phyloP scores from a whole-genome alignment of 2,329 filamentous ascomycete genomes.

The Curvularia sp. region DNA sequence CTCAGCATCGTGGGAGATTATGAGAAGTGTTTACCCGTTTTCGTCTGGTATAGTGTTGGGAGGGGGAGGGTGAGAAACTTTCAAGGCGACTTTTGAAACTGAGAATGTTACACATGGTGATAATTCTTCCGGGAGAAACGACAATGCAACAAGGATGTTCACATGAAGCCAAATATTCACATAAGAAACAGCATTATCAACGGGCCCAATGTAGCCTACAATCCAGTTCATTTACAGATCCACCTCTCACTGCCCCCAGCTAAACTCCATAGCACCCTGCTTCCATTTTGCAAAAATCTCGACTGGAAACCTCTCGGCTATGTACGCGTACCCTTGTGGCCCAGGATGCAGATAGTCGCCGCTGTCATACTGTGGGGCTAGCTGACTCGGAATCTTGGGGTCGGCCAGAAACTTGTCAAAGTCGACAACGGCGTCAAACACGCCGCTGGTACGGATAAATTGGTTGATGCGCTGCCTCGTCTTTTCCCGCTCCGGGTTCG shows the following conservation, averaged over 20 bases:
- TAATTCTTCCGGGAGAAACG: too few relatives aligned
- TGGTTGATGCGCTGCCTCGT: conserved; percentile 66
- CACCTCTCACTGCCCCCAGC: conserved; percentile 3
- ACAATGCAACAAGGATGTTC: too few relatives aligned
- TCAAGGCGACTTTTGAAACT: too few relatives aligned
- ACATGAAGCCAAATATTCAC: too few relatives aligned
- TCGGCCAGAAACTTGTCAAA: conserved; percentile 67
- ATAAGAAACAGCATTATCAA: too few relatives aligned
- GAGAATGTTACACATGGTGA: too few relatives aligned
- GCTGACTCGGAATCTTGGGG: conserved; percentile 54
- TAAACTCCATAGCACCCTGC: conserved; percentile 25
- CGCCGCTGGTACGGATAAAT: conserved; percentile 65
- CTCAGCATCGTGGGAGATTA: too few relatives aligned
- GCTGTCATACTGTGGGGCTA: conserved; percentile 62
- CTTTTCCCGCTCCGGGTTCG: conserved; percentile 60
- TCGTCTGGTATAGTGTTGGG: too few relatives aligned
- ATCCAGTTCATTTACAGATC: too few relatives aligned
- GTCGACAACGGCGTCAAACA: conserved; percentile 68
- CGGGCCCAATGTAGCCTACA: too few relatives aligned
- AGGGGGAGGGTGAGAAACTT: too few relatives aligned
- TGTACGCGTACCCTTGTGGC: conserved; percentile 64
- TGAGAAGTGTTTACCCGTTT: too few relatives aligned
- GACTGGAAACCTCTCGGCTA: conserved; percentile 67
- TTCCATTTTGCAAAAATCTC: conserved; percentile 56
- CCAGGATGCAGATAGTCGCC: conserved; percentile 73